Percentiles rank a stretch among this genome's conserved stretches.
Evolutionary conservation across 2,329 filamentous ascomycete species (phyloP).

Genomic region (Fusarium ramigenum): DNA sequence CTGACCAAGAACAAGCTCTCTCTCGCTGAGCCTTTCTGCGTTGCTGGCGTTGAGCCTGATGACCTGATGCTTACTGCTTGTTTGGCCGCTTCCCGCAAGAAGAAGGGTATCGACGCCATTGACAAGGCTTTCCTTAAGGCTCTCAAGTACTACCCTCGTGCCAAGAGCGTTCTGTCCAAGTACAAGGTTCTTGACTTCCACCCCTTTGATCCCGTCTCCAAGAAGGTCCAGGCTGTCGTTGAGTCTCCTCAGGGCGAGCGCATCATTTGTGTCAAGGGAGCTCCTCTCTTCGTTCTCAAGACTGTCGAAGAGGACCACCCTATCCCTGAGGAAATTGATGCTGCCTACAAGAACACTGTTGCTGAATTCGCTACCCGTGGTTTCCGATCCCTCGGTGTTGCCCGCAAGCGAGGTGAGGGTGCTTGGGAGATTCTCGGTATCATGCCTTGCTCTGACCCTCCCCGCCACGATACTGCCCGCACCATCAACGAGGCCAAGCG

Average conservation of each 20-base stretch:
- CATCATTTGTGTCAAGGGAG: conserved; percentile 91
- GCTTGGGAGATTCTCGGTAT: conserved; percentile 93
- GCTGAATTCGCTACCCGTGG: conserved; percentile 91
- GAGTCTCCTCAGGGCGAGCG: conserved; percentile 84
- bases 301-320: conserved; percentile 87
- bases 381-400: conserved; percentile 93
- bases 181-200: conserved; percentile 87
- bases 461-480: conserved; percentile 88
- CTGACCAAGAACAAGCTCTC: conserved; percentile 95
- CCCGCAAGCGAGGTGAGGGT: conserved; percentile 83
- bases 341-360: conserved; percentile 87
- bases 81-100: conserved; percentile 89
- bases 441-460: conserved; percentile 93
- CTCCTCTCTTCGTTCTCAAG: conserved; percentile 86
- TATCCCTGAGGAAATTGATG: conserved; percentile 79
- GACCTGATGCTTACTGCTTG: conserved; percentile 94
- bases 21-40: conserved; percentile 83
- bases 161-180: conserved; percentile 81
- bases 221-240: conserved; percentile 88
- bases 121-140: conserved; percentile 95
- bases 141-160: conserved; percentile 81
- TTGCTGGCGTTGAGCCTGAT: conserved; percentile 82
- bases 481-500: conserved; percentile 91
- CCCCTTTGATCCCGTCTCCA: conserved; percentile 92
- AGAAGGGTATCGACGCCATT: conserved; percentile 94